A percentile compares a stretch with the other conserved stretches of the same genome.
Evolutionary conservation across 495 filamentous ascomycete species (phyloP).

Genomic region (Xylaria flabelliformis): DNA sequence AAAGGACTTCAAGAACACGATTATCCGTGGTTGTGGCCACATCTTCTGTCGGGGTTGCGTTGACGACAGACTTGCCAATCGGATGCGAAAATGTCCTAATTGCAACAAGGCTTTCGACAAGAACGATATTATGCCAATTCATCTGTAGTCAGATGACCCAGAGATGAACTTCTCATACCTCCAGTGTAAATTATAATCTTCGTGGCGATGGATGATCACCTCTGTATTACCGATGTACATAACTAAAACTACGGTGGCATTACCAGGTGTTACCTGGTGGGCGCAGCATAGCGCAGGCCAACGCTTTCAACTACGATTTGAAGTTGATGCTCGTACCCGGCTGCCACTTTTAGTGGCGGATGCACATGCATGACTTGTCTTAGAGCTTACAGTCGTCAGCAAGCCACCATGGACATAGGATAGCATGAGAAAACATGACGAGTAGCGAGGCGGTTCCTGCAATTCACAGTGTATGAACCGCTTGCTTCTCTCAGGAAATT

Average conservation of each 20-base stretch:
- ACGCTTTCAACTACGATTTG: neutral
- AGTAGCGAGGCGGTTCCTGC: conserved; percentile 7
- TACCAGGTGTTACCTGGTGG: neutral
- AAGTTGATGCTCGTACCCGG: conserved; percentile 16
- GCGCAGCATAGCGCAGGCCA: neutral
- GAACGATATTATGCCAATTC: conserved; percentile 79
- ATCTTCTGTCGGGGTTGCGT: conserved; percentile 91
- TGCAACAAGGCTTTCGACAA: conserved; percentile 89
- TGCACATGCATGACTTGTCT: neutral
- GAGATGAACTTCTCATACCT: neutral
- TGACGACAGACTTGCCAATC: conserved; percentile 81
- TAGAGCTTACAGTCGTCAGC: neutral
- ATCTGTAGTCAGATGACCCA: conserved; percentile 46
- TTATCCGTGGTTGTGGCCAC: conserved; percentile 93
- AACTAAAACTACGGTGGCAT: conserved; percentile 10
- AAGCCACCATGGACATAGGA: conserved; percentile 22
- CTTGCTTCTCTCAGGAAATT: conserved; percentile 1
- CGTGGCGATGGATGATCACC: conserved; percentile 24
- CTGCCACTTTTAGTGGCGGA: neutral
- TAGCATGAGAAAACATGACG: conserved; percentile 11
- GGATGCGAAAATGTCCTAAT: conserved; percentile 92
- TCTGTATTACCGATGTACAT: conserved; percentile 40
- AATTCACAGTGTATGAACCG: conserved; percentile 5
- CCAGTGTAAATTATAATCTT: conserved; percentile 38
- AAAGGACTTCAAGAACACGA: conserved; percentile 90